A percentile compares a stretch with the other conserved stretches of the same genome.
Conservation (phyloP, 2,329 filamentous ascomycete genomes). For the Trichoderma asperellum region DNA sequence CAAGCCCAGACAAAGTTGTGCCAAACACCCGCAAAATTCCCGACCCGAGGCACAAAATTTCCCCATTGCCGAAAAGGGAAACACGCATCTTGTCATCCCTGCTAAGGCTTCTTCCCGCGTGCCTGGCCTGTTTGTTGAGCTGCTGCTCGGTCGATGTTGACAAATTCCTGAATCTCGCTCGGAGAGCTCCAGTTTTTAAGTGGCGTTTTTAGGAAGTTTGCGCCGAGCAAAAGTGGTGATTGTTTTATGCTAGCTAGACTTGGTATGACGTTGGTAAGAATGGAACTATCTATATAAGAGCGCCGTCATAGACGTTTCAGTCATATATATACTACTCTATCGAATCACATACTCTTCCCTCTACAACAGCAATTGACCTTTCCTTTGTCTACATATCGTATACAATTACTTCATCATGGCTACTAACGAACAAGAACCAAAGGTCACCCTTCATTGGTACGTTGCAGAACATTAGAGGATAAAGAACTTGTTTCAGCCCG, state of each 20-base stretch:
- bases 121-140: not conserved
- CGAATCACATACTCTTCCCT: not conserved
- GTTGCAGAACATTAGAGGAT: conserved; percentile 27
- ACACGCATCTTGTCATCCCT: not conserved
- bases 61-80: not conserved
- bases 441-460: conserved; percentile 68
- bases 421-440: conserved; percentile 46
- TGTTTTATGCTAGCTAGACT: not conserved
- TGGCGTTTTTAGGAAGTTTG: conserved; percentile 1
- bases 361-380: not conserved
- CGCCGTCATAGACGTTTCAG: not conserved
- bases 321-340: not conserved
- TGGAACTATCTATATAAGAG: not conserved
- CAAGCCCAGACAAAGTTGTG: not conserved
- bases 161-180: not conserved
- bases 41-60: not conserved
- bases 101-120: not conserved
- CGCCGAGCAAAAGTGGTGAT: not conserved
- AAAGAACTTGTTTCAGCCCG: too few relatives aligned
- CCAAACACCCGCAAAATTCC: not conserved
- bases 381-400: not conserved
- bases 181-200: not conserved
- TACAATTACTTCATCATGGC: conserved; percentile 18
- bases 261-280: conserved; percentile 2
- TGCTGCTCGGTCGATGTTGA: not conserved